Conservation (phyloP, 2,329 filamentous ascomycete genomes). For the Curvularia verruculosa region DNA sequence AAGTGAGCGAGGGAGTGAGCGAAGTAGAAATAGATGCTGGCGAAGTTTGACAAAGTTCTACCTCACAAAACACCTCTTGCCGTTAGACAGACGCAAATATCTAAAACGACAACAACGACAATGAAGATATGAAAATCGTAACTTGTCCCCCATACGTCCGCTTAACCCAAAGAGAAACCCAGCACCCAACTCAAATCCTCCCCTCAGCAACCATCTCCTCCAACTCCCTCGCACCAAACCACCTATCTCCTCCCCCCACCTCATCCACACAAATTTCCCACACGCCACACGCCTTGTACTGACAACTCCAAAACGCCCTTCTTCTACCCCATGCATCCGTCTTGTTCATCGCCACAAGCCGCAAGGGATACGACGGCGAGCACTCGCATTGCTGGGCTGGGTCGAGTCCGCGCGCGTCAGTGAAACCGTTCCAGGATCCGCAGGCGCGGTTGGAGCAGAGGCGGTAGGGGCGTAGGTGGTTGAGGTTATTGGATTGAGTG, state of each 20-base stretch:
- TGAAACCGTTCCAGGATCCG: slow-evolving; percentile 7
- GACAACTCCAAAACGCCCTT: slow-evolving; percentile 10
- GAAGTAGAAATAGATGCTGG: no score
- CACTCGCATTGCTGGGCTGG: background rate
- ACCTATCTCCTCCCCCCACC: background rate
- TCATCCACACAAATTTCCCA: background rate
- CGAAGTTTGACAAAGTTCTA: no score
- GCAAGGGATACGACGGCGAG: background rate
- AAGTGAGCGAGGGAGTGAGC: background rate
- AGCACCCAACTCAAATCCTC: background rate
- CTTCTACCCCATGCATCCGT: background rate
- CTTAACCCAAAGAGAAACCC: background rate
- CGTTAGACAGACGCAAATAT: no score
- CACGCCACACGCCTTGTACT: slow-evolving; percentile 7
- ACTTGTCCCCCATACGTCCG: no score
- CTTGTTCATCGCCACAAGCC: slow-evolving; percentile 5
- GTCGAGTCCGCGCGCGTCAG: slow-evolving; percentile 2
- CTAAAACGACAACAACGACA: background rate
- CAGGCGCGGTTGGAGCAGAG: background rate
- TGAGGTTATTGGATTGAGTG: background rate
- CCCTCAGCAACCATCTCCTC: background rate
- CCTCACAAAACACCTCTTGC: no score
- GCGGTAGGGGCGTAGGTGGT: background rate
- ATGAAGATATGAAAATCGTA: background rate
- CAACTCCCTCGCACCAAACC: background rate